Evolutionary conservation across 768 basidiomycete genomes (phyloP).

Genomic region (Russula ochroleuca): DNA sequence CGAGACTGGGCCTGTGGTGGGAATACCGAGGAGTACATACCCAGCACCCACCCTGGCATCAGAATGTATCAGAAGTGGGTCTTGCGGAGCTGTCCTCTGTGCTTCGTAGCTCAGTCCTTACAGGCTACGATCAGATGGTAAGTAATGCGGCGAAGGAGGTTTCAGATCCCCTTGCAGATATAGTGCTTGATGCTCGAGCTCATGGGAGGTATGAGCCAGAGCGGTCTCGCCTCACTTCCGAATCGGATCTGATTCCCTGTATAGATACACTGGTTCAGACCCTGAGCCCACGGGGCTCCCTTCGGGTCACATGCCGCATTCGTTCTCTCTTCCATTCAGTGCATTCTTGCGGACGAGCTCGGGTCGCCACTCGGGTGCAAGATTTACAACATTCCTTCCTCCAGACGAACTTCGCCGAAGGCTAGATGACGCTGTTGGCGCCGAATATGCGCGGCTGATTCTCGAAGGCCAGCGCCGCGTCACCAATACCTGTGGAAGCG

Average conservation of each 20-base stretch:
- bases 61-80: conserved; percentile 30
- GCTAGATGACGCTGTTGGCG: conserved; percentile 61
- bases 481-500: conserved; percentile 85
- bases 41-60: conserved; percentile 49
- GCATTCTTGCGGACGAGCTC: conserved; percentile 53
- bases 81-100: background rate
- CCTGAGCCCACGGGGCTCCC: conserved; percentile 87
- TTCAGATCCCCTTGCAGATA: conserved; percentile 46
- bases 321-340: conserved; percentile 80
- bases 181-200: conserved; percentile 87
- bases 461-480: conserved; percentile 58
- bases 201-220: conserved; percentile 60
- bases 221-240: conserved; percentile 3
- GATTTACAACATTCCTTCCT: conserved; percentile 47
- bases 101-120: conserved; percentile 8
- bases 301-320: conserved; percentile 90
- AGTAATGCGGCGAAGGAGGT: conserved; percentile 55
- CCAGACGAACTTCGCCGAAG: conserved; percentile 54
- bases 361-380: conserved; percentile 34
- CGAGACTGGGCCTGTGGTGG: conserved; percentile 37
- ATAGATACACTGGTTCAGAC: conserved; percentile 71
- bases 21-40: conserved; percentile 40
- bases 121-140: conserved; percentile 75
- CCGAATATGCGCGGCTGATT: conserved; percentile 50
- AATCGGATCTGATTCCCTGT: conserved; percentile 12